phyloP scores from a whole-genome alignment of 495 filamentous ascomycete species.

The Letharia columbiana region DNA sequence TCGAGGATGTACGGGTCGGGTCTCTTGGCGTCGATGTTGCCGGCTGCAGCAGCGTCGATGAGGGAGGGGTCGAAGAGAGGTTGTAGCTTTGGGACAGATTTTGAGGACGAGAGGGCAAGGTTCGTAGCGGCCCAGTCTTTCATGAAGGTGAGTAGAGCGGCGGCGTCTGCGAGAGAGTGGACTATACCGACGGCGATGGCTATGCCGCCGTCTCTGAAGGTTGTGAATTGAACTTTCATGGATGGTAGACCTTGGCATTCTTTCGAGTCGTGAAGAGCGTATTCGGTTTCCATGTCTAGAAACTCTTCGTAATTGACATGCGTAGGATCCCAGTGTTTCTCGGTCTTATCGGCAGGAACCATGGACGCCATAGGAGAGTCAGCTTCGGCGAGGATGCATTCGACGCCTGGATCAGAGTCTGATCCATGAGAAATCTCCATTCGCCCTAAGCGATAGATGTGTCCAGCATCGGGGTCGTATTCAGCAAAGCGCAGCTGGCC shows the following conservation, averaged over 20 bases:
- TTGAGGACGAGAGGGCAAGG: constrained; percentile 18
- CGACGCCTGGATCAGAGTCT: not conserved
- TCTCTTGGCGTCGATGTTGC: not conserved
- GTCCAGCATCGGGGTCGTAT: constrained; percentile 15
- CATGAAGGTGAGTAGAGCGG: constrained; percentile 38
- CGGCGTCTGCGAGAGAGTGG: constrained; percentile 43
- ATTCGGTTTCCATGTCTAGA: not conserved
- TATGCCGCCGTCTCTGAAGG: constrained; percentile 36
- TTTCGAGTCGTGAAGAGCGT: not conserved
- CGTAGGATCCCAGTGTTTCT: not conserved
- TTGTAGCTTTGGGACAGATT: constrained; percentile 9
- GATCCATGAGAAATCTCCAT: not conserved
- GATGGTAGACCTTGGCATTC: constrained; percentile 29
- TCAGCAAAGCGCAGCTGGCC: constrained; percentile 27
- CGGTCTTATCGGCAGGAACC: not conserved
- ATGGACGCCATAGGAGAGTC: not conserved
- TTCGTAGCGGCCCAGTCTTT: constrained; percentile 36
- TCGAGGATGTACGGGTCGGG: not conserved
- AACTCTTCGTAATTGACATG: not conserved
- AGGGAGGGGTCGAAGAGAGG: constrained; percentile 29
- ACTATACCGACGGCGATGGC: constrained; percentile 36
- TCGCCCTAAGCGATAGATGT: not conserved
- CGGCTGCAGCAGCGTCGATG: constrained; percentile 22
- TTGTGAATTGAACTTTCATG: constrained; percentile 35
- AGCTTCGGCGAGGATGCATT: constrained; percentile 1